Conservation (phyloP, 768 basidiomycete genomes). For the Rhodotorula paludigena region DNA sequence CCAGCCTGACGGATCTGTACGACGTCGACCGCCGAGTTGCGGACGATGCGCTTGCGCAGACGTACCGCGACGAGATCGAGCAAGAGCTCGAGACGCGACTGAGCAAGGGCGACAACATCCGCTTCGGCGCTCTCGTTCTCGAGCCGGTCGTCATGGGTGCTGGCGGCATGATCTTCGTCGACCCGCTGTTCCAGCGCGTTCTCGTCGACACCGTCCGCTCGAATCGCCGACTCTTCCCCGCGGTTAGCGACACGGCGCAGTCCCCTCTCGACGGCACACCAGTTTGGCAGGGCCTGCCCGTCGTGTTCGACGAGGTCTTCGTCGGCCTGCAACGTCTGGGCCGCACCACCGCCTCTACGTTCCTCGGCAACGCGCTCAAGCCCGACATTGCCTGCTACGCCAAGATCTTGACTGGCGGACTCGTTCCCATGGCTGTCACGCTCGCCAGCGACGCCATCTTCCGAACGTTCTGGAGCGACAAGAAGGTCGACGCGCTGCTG, state of each 20-base stretch:
- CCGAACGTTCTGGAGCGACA: conserved; percentile 65
- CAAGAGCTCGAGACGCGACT: conserved; percentile 52
- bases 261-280: conserved; percentile 15
- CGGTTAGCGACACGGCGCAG: conserved; percentile 42
- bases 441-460: conserved; percentile 76
- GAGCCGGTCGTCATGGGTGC: conserved; percentile 93
- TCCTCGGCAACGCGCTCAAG: conserved; percentile 58
- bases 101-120: conserved; percentile 45
- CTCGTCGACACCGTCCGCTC: conserved; percentile 72
- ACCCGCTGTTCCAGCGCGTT: conserved; percentile 88
- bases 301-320: conserved; percentile 96
- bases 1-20: conserved; percentile 55
- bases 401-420: conserved; percentile 87
- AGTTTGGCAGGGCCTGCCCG: conserved; percentile 68
- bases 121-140: conserved; percentile 65
- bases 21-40: conserved; percentile 61
- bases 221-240: conserved; percentile 47
- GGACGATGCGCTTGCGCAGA: conserved; percentile 55
- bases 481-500: conserved; percentile 76
- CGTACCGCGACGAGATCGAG: conserved; percentile 57
- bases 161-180: conserved; percentile 94
- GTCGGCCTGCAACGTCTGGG: conserved; percentile 86
- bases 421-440: conserved; percentile 79
- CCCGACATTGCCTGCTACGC: conserved; percentile 91
- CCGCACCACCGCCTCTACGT: conserved; percentile 55